These are phyloP conservation scores for Cetradonia linearis DNA, from an alignment of 495 filamentous ascomycete species.

Conservation along the genomic window DNA sequence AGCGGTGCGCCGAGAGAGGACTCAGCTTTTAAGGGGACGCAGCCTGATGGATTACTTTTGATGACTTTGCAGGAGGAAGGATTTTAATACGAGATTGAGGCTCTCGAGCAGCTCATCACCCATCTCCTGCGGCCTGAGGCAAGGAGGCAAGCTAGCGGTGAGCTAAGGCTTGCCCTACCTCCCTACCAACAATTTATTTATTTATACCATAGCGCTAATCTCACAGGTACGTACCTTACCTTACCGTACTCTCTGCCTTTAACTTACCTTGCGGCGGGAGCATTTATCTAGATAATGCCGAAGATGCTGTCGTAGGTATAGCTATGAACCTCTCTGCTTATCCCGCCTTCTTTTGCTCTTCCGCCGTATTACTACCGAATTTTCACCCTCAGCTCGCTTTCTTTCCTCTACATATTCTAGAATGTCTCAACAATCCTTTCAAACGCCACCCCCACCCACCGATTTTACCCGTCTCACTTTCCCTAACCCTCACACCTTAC, in stretches of 20 bases:
- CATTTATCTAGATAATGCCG: background rate
- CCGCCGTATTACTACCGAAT: background rate
- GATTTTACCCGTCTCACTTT: conserved; percentile 34
- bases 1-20: background rate
- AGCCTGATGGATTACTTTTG: background rate
- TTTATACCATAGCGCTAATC: too few species aligned
- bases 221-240: too few species aligned
- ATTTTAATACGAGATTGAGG: background rate
- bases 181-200: too few species aligned
- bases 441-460: conserved; percentile 32
- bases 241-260: background rate
- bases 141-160: conserved; percentile 5
- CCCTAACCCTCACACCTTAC: conserved; percentile 40
- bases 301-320: background rate
- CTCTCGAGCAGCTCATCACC: background rate
- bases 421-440: conserved; percentile 24
- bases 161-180: background rate
- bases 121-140: background rate
- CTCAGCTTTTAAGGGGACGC: conserved; percentile 1
- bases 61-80: background rate
- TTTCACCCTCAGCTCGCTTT: background rate
- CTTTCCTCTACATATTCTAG: too few species aligned
- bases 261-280: too few species aligned
- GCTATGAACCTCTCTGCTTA: background rate
- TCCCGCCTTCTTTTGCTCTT: background rate